A percentile compares a stretch with the other conserved stretches of the same genome.
These are phyloP conservation scores for Alnus glutinosa DNA, from an alignment of 306 rosid species.

Conservation along the genomic window DNA sequence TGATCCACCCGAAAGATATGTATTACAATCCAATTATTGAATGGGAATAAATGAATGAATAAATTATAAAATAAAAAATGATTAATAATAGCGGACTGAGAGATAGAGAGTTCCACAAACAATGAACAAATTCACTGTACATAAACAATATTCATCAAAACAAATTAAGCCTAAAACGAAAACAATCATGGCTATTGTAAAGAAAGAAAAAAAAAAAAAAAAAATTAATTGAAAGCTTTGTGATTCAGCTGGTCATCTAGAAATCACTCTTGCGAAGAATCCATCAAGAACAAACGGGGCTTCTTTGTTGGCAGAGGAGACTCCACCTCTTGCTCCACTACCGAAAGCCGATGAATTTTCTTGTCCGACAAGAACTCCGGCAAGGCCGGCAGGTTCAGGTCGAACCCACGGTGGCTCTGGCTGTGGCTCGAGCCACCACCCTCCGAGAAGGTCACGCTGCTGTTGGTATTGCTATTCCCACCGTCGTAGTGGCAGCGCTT, in stretches of 20 bases:
- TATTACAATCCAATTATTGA: neutral
- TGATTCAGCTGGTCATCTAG: constrained; percentile 7
- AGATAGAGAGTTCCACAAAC: constrained; percentile 7
- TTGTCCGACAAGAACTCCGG: constrained; percentile 56
- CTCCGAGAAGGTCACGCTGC: constrained; percentile 47
- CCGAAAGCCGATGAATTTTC: constrained; percentile 33
- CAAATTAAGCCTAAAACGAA: constrained; percentile 20
- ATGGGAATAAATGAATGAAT: neutral
- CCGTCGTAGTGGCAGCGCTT: constrained; percentile 96
- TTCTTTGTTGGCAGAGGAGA: constrained; percentile 76
- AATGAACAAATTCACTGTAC: constrained; percentile 64
- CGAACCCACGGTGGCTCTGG: constrained; percentile 59
- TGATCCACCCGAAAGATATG: neutral
- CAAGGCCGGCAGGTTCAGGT: constrained; percentile 78
- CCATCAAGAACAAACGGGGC: constrained; percentile 46
- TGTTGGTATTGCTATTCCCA: constrained; percentile 36
- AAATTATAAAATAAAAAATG: constrained; percentile 11
- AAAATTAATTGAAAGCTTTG: neutral
- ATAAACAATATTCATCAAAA: constrained; percentile 25
- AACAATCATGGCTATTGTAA: neutral
- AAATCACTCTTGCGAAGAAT: constrained; percentile 18
- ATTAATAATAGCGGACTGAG: neutral
- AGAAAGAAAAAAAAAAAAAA: neutral
- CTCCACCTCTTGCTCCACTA: constrained; percentile 75
- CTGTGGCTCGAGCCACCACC: constrained; percentile 54